Evolutionary conservation across 2,329 filamentous ascomycete genomes (phyloP).

Genomic region (Aspergillus ibericus): DNA sequence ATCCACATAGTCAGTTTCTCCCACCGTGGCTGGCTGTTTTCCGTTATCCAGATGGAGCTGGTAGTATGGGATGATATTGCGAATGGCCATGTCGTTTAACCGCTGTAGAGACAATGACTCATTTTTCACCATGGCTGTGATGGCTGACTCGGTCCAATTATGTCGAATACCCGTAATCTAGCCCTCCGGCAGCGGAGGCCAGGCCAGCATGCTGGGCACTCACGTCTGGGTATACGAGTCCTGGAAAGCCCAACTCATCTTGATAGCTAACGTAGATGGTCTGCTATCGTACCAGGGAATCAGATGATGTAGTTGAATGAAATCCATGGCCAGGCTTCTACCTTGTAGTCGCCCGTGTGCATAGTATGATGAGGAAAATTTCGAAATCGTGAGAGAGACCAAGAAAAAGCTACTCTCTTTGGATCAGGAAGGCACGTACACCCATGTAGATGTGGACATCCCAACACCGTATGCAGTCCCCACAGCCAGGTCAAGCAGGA

Average conservation of each 20-base stretch:
- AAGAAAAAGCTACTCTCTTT: too few relatives aligned
- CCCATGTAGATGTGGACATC: too few relatives aligned
- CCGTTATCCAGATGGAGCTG: background rate
- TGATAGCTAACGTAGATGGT: background rate
- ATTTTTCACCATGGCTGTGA: background rate
- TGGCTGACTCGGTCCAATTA: background rate
- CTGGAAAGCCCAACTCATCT: constrained; percentile 76
- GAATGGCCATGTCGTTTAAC: background rate
- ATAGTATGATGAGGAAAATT: too few relatives aligned
- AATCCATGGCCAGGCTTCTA: too few relatives aligned
- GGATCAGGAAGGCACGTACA: too few relatives aligned
- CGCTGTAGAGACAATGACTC: background rate
- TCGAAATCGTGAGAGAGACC: too few relatives aligned
- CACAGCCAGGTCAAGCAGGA: too few relatives aligned
- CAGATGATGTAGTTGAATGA: too few relatives aligned
- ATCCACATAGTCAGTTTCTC: constrained; percentile 21
- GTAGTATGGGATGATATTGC: background rate
- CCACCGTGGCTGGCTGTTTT: background rate
- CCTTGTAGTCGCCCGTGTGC: too few relatives aligned
- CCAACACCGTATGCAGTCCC: too few relatives aligned
- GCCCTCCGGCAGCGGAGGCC: constrained; percentile 65
- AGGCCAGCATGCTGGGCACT: constrained; percentile 70
- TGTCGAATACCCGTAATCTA: constrained; percentile 51
- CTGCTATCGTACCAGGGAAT: background rate
- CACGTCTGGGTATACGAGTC: constrained; percentile 81